Evolutionary conservation across 139 green algal species (phyloP).

Genomic region (Dunaliella primolecta): DNA sequence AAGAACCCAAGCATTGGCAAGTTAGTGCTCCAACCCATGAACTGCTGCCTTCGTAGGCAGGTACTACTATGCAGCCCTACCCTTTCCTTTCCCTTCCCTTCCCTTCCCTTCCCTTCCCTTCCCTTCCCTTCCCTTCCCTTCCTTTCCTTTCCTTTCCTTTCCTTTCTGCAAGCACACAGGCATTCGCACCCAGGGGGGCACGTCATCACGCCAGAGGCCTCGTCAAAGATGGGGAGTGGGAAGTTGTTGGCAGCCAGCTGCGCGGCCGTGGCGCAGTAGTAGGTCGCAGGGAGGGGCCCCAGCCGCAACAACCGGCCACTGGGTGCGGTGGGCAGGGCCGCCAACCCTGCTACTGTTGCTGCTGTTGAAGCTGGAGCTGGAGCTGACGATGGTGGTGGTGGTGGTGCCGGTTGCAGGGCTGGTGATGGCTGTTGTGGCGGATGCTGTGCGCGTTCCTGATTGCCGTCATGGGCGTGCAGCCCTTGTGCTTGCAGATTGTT

Average conservation of each 20-base stretch:
- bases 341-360: not conserved
- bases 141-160: too few species aligned
- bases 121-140: too few species aligned
- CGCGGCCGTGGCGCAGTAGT: constrained; percentile 48
- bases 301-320: not conserved
- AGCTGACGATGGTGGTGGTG: not conserved
- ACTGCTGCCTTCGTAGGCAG: too few species aligned
- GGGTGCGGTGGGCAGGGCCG: not conserved
- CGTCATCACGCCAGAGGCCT: constrained; percentile 12
- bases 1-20: too few species aligned
- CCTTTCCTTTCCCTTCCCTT: too few species aligned
- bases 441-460: not conserved
- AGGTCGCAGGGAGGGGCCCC: constrained; percentile 47
- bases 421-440: not conserved
- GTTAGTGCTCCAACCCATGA: too few species aligned
- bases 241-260: constrained; percentile 55
- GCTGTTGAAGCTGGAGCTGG: not conserved
- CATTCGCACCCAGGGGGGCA: constrained; percentile 38
- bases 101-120: too few species aligned
- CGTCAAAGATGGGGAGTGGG: constrained; percentile 41
- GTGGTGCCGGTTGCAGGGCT: not conserved
- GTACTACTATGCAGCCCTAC: too few species aligned
- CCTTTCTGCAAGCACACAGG: too few species aligned
- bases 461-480: too few species aligned
- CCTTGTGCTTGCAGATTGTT: too few species aligned